A percentile compares a stretch with the other conserved stretches of the same genome.
Evolutionary conservation across 164 flowering plant species (phyloP).

Genomic region (Vitis vinifera): ASM3070453v1 NC_081819.1:22502001-22502500

Average conservation of each 20-base stretch:
- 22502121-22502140: slow-evolving; percentile 39
- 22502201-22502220: not conserved
- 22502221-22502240: not conserved
- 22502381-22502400: slow-evolving; percentile 26
- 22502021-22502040: slow-evolving; percentile 34
- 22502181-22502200: not conserved
- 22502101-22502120: slow-evolving; percentile 39
- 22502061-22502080: slow-evolving; percentile 39
- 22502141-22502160: slow-evolving; percentile 60
- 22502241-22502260: not conserved
- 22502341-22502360: slow-evolving; percentile 6
- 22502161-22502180: not conserved
- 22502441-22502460: not conserved
- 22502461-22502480: not conserved
- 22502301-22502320: not conserved
- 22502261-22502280: not conserved
- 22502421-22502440: slow-evolving; percentile 38
- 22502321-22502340: slow-evolving; percentile 2
- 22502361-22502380: slow-evolving; percentile 45
- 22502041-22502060: slow-evolving; percentile 47
- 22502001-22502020: slow-evolving; percentile 57
- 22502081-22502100: slow-evolving; percentile 50
- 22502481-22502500: not conserved
- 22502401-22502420: slow-evolving; percentile 17
- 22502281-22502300: no score